Evolutionary conservation across 2,329 filamentous ascomycete genomes (phyloP).

Genomic region (Nigrospora sphaerica): DNA sequence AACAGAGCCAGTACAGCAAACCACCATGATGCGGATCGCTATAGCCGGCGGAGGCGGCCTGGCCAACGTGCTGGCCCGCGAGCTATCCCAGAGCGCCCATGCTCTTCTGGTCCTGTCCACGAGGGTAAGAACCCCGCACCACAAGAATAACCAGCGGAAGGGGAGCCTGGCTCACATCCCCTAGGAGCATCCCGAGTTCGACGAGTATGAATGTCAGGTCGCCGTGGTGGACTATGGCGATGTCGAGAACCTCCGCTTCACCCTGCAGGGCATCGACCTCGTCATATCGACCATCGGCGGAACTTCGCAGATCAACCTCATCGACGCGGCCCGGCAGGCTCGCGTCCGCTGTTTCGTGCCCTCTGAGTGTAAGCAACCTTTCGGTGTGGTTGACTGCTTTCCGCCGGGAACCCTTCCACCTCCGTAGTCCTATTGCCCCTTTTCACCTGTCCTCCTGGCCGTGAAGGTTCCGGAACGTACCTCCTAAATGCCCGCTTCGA

Average conservation of each 20-base stretch:
- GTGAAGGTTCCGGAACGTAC: neutral
- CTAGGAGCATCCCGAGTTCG: slow-evolving; percentile 48
- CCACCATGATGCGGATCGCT: slow-evolving; percentile 50
- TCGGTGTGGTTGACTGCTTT: too few relatives aligned
- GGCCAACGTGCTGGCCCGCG: slow-evolving; percentile 48
- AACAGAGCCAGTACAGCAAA: neutral
- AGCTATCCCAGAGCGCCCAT: slow-evolving; percentile 58
- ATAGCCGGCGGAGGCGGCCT: slow-evolving; percentile 56
- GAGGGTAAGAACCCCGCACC: slow-evolving; percentile 37
- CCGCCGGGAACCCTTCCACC: too few relatives aligned
- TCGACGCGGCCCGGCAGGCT: slow-evolving; percentile 60
- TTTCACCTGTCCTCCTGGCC: neutral
- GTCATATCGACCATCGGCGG: slow-evolving; percentile 70
- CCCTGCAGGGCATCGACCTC: slow-evolving; percentile 64
- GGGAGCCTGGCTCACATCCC: neutral
- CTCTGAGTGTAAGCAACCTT: slow-evolving; percentile 44
- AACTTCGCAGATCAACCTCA: slow-evolving; percentile 59
- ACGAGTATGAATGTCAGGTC: slow-evolving; percentile 55
- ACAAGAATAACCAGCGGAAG: neutral
- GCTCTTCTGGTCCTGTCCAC: slow-evolving; percentile 65
- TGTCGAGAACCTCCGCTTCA: slow-evolving; percentile 50
- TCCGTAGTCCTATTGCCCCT: neutral
- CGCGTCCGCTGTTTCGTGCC: slow-evolving; percentile 65
- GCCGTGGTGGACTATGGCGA: slow-evolving; percentile 61
- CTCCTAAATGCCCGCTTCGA: neutral